phyloP scores from a whole-genome alignment of 2,329 filamentous ascomycete species.

The Microdochium trichocladiopsis region DNA sequence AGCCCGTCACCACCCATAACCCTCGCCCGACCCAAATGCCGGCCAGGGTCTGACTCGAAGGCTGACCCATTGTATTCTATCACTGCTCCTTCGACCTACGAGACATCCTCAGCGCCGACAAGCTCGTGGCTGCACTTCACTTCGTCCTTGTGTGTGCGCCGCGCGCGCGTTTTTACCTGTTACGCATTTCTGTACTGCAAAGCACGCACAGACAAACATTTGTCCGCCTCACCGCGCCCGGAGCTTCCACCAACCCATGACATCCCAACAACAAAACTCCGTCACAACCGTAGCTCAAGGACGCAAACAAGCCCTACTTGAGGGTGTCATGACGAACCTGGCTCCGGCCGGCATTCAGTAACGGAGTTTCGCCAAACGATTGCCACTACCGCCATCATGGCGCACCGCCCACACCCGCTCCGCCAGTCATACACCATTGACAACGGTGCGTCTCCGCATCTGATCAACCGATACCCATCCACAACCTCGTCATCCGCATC shows the following conservation, averaged over 20 bases:
- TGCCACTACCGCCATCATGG: slow-evolving; percentile 33
- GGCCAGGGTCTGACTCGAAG: background rate
- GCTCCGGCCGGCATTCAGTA: background rate
- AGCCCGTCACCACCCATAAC: background rate
- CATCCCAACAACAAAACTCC: background rate
- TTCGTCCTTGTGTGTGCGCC: background rate
- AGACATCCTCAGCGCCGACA: background rate
- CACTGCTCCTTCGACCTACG: background rate
- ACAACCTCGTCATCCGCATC: slow-evolving; percentile 67
- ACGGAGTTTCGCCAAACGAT: background rate
- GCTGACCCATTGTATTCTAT: background rate
- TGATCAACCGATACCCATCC: slow-evolving; percentile 55
- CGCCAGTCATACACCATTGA: slow-evolving; percentile 41
- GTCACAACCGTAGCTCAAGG: background rate
- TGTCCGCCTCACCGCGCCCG: background rate
- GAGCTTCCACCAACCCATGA: no score
- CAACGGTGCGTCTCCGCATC: slow-evolving; percentile 24
- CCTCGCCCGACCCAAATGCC: background rate
- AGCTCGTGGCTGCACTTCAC: background rate
- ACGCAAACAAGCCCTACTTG: background rate
- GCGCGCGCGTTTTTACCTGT: background rate
- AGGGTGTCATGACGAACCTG: background rate
- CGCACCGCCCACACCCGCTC: slow-evolving; percentile 50
- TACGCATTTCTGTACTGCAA: background rate
- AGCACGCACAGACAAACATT: background rate